These are phyloP conservation scores for Cubamyces sp. DNA, from an alignment of 768 basidiomycete species.

Conservation along the genomic window DNA sequence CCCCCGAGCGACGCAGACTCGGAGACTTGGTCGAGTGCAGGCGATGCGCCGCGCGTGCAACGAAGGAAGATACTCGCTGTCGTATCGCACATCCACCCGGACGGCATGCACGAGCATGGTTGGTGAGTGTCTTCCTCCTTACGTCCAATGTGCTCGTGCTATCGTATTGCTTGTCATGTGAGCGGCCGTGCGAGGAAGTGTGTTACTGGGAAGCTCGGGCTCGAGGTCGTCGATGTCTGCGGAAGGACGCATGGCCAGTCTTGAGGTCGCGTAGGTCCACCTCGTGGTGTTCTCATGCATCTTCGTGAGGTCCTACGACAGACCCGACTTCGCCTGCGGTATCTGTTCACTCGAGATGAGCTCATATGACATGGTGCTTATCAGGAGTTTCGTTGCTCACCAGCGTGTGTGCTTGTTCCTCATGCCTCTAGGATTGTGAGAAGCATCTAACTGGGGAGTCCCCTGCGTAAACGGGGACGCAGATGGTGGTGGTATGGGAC, in stretches of 20 bases:
- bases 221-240: not conserved
- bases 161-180: slow-evolving; percentile 9
- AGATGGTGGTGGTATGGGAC: no score
- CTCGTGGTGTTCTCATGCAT: not conserved
- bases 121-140: slow-evolving; percentile 18
- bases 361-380: no score
- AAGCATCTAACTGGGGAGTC: no score
- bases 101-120: slow-evolving; percentile 43
- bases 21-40: slow-evolving; percentile 14
- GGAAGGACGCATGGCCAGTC: not conserved
- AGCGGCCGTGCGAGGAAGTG: slow-evolving; percentile 3
- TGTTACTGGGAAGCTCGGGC: not conserved
- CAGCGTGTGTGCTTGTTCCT: no score
- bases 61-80: slow-evolving; percentile 24
- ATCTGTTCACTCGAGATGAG: no score
- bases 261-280: not conserved
- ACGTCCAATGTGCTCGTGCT: not conserved
- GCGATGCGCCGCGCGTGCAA: slow-evolving; percentile 4
- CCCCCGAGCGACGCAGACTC: slow-evolving; percentile 9
- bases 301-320: not conserved
- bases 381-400: no score
- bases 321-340: not conserved
- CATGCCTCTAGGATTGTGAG: no score
- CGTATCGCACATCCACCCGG: slow-evolving; percentile 43
- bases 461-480: no score